These are phyloP conservation scores for Eucalyptus decipiens DNA, from an alignment of 345 rosid species.

Conservation along the genomic window DNA sequence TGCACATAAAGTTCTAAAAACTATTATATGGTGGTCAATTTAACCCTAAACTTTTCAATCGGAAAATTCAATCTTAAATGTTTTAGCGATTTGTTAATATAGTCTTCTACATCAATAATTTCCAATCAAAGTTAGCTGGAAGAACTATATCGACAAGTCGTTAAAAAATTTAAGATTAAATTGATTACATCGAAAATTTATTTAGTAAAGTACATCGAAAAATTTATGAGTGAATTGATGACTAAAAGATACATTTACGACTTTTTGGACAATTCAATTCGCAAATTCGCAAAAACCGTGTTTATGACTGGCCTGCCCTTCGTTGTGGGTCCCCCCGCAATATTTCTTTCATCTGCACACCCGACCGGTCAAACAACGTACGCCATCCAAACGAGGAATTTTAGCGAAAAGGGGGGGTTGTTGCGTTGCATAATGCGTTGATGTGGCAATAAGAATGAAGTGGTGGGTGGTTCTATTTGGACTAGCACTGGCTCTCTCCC, in stretches of 20 bases:
- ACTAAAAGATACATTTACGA: rapidly evolving
- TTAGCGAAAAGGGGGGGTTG: not conserved
- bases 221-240: rapidly evolving
- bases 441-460: not conserved
- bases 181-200: not conserved
- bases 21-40: rapidly evolving
- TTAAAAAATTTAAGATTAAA: not conserved
- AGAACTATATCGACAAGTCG: rapidly evolving
- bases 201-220: not conserved
- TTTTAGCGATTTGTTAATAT: no score
- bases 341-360: not conserved
- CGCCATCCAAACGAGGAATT: not conserved
- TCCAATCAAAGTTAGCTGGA: rapidly evolving
- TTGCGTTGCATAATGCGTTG: not conserved
- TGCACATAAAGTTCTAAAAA: no score
- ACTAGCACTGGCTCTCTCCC: not conserved
- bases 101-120: no score
- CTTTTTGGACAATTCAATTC: not conserved
- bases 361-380: not conserved
- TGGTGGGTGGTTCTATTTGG: not conserved
- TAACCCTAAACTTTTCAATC: rapidly evolving
- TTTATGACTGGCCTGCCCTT: not conserved
- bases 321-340: not conserved
- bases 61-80: rapidly evolving
- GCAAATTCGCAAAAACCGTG: not conserved